phyloP scores from a whole-genome alignment of 805 yeast genomes.

The Ogataea methylovora region DNA sequence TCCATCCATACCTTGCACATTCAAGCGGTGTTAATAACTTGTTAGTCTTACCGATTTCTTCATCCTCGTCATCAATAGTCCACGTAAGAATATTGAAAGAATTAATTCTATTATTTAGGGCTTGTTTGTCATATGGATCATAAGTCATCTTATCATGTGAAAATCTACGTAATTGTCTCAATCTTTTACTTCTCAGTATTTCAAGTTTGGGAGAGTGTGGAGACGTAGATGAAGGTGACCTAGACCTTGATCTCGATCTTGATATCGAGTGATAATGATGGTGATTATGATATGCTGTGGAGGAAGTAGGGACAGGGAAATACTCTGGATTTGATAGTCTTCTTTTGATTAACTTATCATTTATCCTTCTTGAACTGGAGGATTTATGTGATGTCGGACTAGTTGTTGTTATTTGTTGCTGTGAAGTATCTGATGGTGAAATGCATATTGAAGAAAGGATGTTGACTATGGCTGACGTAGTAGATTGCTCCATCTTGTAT shows the following conservation, averaged over 20 bases:
- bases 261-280: constrained; percentile 5
- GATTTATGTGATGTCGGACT: background rate
- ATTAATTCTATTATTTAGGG: constrained; percentile 32
- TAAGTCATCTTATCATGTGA: background rate
- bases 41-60: background rate
- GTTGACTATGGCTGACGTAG: constrained; percentile 6
- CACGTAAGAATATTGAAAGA: constrained; percentile 42
- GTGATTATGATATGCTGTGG: constrained; percentile 5
- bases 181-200: background rate
- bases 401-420: constrained; percentile 5
- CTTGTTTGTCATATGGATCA: constrained; percentile 16
- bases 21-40: constrained; percentile 33
- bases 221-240: background rate
- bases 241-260: background rate
- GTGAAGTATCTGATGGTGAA: constrained; percentile 3
- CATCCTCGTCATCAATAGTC: constrained; percentile 25
- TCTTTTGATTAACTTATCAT: background rate
- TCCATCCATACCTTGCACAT: constrained; percentile 50
- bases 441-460: constrained; percentile 9
- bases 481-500: background rate
- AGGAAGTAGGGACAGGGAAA: too few species aligned
- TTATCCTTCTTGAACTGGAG: background rate
- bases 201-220: constrained; percentile 1
- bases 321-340: constrained; percentile 3
- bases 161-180: background rate